phyloP scores from a whole-genome alignment of 371 early-diverging fungal genomes.

The Thermomucor indicae-seudaticae region DNA sequence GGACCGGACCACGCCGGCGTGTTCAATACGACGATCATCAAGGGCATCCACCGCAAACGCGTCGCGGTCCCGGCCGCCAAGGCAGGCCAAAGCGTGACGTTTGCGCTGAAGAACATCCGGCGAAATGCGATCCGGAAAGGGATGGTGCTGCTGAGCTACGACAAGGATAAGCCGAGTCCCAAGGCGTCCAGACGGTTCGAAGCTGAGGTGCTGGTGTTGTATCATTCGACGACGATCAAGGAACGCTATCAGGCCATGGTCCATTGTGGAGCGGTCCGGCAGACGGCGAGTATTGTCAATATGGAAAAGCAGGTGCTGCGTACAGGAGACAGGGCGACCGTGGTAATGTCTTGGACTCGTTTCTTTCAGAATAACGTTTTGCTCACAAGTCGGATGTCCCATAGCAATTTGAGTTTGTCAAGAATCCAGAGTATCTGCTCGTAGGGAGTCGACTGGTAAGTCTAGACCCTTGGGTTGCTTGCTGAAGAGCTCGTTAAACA shows the following conservation, averaged over 20 bases:
- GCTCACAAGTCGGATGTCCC: not conserved
- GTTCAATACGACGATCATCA: conserved; percentile 73
- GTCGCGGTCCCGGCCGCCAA: conserved; percentile 69
- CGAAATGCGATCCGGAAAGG: conserved; percentile 81
- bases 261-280: conserved; percentile 87
- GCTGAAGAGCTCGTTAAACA: too few species aligned
- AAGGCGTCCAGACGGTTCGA: conserved; percentile 78
- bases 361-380: conserved; percentile 14
- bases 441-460: conserved; percentile 68
- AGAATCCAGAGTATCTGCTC: conserved; percentile 79
- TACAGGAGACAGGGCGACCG: conserved; percentile 85
- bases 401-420: conserved; percentile 73
- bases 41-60: conserved; percentile 88
- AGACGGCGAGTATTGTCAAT: conserved; percentile 82
- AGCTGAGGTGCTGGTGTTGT: conserved; percentile 86
- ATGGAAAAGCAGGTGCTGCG: conserved; percentile 72
- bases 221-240: conserved; percentile 89
- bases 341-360: conserved; percentile 36
- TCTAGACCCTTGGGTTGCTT: too few species aligned
- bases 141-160: conserved; percentile 74
- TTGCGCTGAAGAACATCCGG: conserved; percentile 83
- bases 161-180: conserved; percentile 54
- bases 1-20: conserved; percentile 85
- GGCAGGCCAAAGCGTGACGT: conserved; percentile 84
- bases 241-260: conserved; percentile 92